A percentile compares a stretch with the other conserved stretches of the same genome.
phyloP scores from a whole-genome alignment of 1,284 basidiomycete species.

The Cronartium quercuum region DNA sequence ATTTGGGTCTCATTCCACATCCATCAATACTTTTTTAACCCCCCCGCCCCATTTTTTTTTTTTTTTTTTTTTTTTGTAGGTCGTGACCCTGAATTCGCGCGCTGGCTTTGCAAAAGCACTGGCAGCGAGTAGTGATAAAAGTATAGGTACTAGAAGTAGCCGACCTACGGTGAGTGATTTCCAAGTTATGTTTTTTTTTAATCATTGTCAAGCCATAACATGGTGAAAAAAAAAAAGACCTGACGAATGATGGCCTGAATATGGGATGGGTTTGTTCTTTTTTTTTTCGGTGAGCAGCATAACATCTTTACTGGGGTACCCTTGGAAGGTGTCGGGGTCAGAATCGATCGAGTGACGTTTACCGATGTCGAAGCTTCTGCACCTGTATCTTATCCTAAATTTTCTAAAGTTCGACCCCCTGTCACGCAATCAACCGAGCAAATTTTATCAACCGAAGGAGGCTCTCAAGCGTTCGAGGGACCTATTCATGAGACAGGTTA shows the following conservation, averaged over 20 bases:
- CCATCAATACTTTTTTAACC: neutral
- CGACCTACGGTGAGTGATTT: neutral
- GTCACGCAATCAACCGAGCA: neutral
- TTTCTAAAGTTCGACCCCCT: neutral
- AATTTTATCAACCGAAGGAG: neutral
- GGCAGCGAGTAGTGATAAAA: neutral
- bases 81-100: neutral
- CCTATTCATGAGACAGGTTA: neutral
- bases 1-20: no score
- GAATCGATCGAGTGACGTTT: neutral
- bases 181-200: no score
- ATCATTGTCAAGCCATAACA: no score
- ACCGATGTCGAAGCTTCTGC: neutral
- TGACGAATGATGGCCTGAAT: neutral
- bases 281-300: neutral
- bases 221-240: neutral
- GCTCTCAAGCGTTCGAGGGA: neutral
- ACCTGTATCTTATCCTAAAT: neutral
- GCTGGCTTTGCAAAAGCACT: neutral
- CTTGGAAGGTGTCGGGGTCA: neutral
- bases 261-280: neutral
- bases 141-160: neutral
- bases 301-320: neutral
- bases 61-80: neutral
- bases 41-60: neutral